phyloP scores from a whole-genome alignment of 2,329 filamentous ascomycete species.

The Fusarium nisikadoi region DNA sequence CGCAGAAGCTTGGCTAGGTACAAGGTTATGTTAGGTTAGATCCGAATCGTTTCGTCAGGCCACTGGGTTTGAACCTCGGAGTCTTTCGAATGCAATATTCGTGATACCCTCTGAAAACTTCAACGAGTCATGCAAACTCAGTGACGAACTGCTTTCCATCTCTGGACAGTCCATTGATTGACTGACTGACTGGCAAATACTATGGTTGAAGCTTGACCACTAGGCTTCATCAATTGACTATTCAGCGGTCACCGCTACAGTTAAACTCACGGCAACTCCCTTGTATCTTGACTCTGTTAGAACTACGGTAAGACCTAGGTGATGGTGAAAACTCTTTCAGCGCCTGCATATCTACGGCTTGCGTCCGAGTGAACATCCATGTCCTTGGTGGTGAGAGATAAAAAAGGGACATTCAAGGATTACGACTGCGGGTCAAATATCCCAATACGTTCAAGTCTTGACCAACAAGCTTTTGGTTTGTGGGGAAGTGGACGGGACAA shows the following conservation, averaged over 20 bases:
- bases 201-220: not conserved
- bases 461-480: conserved; percentile 38
- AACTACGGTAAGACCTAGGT: not conserved
- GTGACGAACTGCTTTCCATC: not conserved
- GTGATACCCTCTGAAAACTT: not conserved
- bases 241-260: not conserved
- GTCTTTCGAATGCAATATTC: not conserved
- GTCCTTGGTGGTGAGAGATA: conserved; percentile 18
- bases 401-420: conserved; percentile 29
- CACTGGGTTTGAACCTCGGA: not conserved
- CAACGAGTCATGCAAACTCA: not conserved
- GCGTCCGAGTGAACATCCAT: conserved; percentile 2
- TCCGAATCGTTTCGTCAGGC: conserved; percentile 6
- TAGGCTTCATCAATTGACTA: not conserved
- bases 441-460: conserved; percentile 29
- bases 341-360: not conserved
- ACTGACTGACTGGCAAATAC: not conserved
- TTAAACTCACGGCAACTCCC: not conserved
- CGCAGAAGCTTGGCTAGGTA: conserved; percentile 14
- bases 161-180: not conserved
- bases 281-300: not conserved
- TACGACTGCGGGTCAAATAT: conserved; percentile 24
- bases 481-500: conserved; percentile 36
- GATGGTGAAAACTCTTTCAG: conserved; percentile 3
- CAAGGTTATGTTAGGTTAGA: conserved; percentile 6